Percentiles rank a stretch among this genome's conserved stretches.
phyloP scores from a whole-genome alignment of 116 monocot genomes.

The Zostera marina region DNA sequence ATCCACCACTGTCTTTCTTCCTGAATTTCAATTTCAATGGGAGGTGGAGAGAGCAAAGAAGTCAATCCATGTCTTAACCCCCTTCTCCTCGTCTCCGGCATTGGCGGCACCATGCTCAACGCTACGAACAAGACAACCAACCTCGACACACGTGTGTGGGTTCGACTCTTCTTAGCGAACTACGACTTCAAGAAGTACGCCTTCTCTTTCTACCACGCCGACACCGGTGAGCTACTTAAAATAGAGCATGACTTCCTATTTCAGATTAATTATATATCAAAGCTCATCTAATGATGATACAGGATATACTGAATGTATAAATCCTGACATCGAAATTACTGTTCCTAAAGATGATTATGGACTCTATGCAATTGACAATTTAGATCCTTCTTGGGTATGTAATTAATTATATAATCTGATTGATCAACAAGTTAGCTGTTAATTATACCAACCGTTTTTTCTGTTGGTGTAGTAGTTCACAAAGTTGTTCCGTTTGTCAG shows the following conservation, averaged over 20 bases:
- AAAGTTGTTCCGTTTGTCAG: conserved; percentile 30
- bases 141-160: conserved; percentile 44
- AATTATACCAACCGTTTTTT: background rate
- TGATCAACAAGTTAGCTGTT: background rate
- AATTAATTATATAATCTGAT: background rate
- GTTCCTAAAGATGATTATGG: conserved; percentile 83
- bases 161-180: conserved; percentile 57
- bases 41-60: conserved; percentile 5
- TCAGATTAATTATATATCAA: too few relatives aligned
- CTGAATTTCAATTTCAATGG: too few relatives aligned
- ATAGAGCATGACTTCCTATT: background rate
- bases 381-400: conserved; percentile 70
- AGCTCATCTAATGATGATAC: conserved; percentile 9
- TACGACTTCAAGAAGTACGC: conserved; percentile 64
- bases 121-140: conserved; percentile 37
- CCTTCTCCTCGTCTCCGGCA: conserved; percentile 75
- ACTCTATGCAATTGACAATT: conserved; percentile 59
- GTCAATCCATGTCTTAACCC: conserved; percentile 26
- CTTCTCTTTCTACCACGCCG: conserved; percentile 57
- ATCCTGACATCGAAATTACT: conserved; percentile 41
- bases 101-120: conserved; percentile 71
- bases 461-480: conserved; percentile 29
- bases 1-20: too few relatives aligned
- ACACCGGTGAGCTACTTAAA: conserved; percentile 26
- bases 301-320: conserved; percentile 56